These are phyloP conservation scores for Leishmania guyanensis DNA, from an alignment of 208 protist genomes.

Conservation along the genomic window DNA sequence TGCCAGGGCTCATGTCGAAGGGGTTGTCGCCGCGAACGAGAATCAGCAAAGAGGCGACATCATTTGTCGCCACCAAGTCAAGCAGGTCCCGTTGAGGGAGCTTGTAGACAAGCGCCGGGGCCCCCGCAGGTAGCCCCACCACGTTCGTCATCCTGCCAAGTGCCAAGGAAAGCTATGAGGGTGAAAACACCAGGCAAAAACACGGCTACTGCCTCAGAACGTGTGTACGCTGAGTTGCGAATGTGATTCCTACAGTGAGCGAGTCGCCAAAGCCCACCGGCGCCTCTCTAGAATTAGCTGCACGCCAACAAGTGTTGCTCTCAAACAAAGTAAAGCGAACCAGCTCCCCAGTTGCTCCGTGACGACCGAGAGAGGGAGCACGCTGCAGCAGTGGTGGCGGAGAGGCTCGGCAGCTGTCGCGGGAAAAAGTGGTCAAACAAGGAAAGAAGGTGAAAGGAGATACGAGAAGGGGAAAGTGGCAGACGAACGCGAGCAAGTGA, in stretches of 20 bases:
- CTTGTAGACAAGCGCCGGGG: constrained; percentile 18
- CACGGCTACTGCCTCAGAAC: neutral
- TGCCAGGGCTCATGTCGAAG: constrained; percentile 66
- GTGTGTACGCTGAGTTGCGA: neutral
- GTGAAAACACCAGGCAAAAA: neutral
- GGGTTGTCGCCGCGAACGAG: constrained; percentile 56
- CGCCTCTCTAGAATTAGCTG: neutral
- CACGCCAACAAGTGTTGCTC: neutral
- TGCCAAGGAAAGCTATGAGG: neutral
- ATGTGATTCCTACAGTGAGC: neutral
- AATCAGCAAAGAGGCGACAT: constrained; percentile 49
- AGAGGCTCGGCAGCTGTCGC: neutral
- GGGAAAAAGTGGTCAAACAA: too few species aligned
- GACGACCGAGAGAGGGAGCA: neutral
- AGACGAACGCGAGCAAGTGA: neutral
- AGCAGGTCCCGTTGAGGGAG: constrained; percentile 37
- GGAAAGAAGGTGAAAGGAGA: neutral
- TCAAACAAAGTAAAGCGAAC: neutral
- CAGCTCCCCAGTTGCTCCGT: neutral
- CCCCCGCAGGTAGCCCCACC: neutral
- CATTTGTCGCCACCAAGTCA: constrained; percentile 56
- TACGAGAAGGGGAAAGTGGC: neutral
- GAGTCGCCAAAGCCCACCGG: neutral
- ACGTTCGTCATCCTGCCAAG: constrained; percentile 5
- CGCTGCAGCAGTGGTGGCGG: neutral